Evolutionary conservation across 371 early-diverging fungal species (phyloP).

Genomic region (Apophysomyces trapeziformis): DNA sequence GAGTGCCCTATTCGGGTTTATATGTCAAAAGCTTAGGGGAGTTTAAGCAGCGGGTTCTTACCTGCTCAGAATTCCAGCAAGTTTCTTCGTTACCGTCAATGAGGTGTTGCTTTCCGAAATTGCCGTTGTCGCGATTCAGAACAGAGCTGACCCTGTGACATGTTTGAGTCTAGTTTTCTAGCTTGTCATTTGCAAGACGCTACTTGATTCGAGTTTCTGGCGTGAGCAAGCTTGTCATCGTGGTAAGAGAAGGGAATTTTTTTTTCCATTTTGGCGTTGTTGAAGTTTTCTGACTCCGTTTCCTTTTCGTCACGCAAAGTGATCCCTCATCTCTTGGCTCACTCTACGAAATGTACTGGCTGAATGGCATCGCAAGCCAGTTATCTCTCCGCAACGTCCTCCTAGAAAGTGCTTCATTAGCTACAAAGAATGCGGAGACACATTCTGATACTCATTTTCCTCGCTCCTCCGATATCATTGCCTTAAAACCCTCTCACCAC

Average conservation of each 20-base stretch:
- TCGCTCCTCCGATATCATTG: conserved; percentile 31
- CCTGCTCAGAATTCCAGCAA: conserved; percentile 95
- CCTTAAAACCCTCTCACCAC: conserved; percentile 40
- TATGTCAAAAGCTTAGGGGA: neutral
- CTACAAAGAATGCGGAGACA: conserved; percentile 17
- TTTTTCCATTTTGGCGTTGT: too few species aligned
- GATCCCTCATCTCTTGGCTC: neutral
- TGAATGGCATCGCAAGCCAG: conserved; percentile 54
- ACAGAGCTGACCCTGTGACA: conserved; percentile 85
- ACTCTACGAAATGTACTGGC: conserved; percentile 49
- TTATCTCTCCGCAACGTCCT: conserved; percentile 31
- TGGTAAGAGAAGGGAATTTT: conserved; percentile 1
- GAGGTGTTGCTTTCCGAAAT: conserved; percentile 83
- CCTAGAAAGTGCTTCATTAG: conserved; percentile 18
- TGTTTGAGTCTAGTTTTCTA: neutral
- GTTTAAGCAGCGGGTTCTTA: conserved; percentile 27
- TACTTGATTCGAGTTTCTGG: conserved; percentile 65
- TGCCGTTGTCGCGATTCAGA: conserved; percentile 75
- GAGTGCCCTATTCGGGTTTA: conserved; percentile 60
- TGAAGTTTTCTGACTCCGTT: too few species aligned
- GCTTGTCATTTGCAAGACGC: conserved; percentile 11
- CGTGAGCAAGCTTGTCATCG: conserved; percentile 56
- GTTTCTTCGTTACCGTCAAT: conserved; percentile 81
- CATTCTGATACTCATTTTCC: conserved; percentile 20
- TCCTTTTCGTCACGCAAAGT: neutral